Evolutionary conservation across 257 asterid species (phyloP), one percentile per base, ranked within the genome.

Genomic region (Osmanthus fragrans): DNA sequence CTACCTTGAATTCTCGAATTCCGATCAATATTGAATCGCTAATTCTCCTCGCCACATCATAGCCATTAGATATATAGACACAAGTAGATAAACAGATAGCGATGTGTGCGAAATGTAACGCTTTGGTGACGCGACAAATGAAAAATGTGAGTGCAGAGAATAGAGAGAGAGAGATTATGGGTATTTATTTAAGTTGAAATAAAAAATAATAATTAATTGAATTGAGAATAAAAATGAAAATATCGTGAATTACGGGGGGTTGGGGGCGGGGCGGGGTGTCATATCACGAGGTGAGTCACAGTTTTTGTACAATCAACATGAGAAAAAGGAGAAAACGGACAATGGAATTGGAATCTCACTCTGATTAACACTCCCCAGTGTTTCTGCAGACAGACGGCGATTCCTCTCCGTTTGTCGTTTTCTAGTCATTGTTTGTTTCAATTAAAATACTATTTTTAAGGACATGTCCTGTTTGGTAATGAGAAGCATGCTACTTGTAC

Each of bases 321-420:
- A 9, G 11, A 81, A 82, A 86, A 81, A 76, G 87, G 94, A 88
- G 11, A 81, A 82, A 86, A 81, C 78, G 87, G 94, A 88, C 90
- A 88, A 73, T n/a, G 80, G 71, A 85, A 82, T 74, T 84, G 94
- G 97, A 90, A 92, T 92, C 94, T 88, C 70, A 84, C 85, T 82
- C 89, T 82, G 82, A 86, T 77, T 81, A 76, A 68, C 84, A 80
- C 79, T 84, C 84, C 84, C 77, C 82, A 84, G 81, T 49, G 86
- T 68, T 30, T 54, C 88, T 83, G 87, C 84, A 39, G 45, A 39
- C 45, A 60, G 68, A 87, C 89, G 92, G 85, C 92, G 92, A 88
- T 88, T 86, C 89, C 87, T 81, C 83, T 81, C 67, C 81, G 75
- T 86, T 84, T 86, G 88, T 82, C 90, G 77, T 74, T 71, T 86